Conservation (phyloP, 805 yeast species). For the Peterozyma xylosa region DNA sequence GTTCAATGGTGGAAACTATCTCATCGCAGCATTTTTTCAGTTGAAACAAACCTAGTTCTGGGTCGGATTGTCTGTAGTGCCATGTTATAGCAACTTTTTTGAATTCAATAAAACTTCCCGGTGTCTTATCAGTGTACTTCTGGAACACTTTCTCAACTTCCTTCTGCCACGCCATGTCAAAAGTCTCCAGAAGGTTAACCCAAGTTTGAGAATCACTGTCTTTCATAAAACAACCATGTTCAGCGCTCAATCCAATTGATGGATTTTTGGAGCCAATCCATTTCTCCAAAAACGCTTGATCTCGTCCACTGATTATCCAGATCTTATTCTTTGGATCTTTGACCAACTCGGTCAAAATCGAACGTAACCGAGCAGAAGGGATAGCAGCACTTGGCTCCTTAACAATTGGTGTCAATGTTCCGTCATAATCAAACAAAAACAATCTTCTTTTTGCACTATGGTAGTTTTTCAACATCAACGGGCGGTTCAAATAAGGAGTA, state of each 20-base stretch:
- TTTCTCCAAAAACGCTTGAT: conserved; percentile 77
- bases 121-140: conserved; percentile 78
- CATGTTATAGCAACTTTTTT: conserved; percentile 94
- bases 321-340: conserved; percentile 77
- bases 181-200: conserved; percentile 75
- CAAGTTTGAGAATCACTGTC: conserved; percentile 59
- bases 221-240: conserved; percentile 94
- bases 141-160: conserved; percentile 69
- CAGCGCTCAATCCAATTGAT: conserved; percentile 81
- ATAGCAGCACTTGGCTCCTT: conserved; percentile 97
- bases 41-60: conserved; percentile 84
- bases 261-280: conserved; percentile 71
- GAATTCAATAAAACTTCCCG: conserved; percentile 79
- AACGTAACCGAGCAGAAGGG: conserved; percentile 68
- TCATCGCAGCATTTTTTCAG: conserved; percentile 67
- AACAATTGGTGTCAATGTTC: conserved; percentile 94
- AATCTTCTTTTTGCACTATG: conserved; percentile 57
- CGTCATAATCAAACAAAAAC: conserved; percentile 93
- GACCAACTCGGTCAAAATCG: conserved; percentile 51
- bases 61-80: conserved; percentile 96
- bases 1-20: conserved; percentile 50
- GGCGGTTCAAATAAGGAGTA: conserved; percentile 79
- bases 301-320: conserved; percentile 96
- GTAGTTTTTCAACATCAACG: conserved; percentile 54
- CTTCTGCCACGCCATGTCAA: conserved; percentile 94